These are phyloP conservation scores for Neurospora sp. DNA, from an alignment of 495 filamentous ascomycete genomes.

Conservation along the genomic window DNA sequence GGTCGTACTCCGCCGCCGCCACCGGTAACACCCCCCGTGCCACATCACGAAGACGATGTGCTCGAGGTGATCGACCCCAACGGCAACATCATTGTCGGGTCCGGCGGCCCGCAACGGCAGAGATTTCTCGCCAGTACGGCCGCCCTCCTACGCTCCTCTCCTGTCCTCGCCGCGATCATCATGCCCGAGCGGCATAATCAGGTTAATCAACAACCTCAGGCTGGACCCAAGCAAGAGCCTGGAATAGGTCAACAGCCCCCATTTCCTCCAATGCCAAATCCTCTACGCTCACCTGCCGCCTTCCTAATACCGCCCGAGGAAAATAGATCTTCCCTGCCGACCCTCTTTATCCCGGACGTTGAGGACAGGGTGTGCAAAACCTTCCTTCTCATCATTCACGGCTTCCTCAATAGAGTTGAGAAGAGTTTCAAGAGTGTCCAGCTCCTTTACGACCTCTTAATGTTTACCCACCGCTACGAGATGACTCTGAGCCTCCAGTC, in stretches of 20 bases:
- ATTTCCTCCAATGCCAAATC: not conserved
- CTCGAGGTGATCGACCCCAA: not conserved
- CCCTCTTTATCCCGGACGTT: not conserved
- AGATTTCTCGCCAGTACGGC: not conserved
- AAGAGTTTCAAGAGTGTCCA: not conserved
- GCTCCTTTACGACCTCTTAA: not conserved
- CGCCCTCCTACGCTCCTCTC: not conserved
- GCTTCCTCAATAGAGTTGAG: not conserved
- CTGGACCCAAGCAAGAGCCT: not conserved
- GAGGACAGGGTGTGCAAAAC: not conserved
- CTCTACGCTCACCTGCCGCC: not conserved
- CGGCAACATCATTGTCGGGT: not conserved
- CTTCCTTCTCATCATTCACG: not conserved
- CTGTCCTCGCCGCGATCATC: not conserved
- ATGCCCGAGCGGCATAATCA: not conserved
- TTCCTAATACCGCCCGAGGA: not conserved
- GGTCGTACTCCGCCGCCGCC: not conserved
- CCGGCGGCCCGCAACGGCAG: not conserved
- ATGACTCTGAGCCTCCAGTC: not conserved
- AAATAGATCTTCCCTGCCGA: not conserved
- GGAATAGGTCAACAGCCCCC: not conserved
- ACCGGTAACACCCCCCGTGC: not conserved
- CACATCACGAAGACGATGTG: not conserved
- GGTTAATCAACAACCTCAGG: not conserved
- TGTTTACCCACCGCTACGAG: not conserved